These are phyloP conservation scores for Cercospora beticola DNA, from an alignment of 2,329 filamentous ascomycete genomes.

Conservation along the genomic window DNA sequence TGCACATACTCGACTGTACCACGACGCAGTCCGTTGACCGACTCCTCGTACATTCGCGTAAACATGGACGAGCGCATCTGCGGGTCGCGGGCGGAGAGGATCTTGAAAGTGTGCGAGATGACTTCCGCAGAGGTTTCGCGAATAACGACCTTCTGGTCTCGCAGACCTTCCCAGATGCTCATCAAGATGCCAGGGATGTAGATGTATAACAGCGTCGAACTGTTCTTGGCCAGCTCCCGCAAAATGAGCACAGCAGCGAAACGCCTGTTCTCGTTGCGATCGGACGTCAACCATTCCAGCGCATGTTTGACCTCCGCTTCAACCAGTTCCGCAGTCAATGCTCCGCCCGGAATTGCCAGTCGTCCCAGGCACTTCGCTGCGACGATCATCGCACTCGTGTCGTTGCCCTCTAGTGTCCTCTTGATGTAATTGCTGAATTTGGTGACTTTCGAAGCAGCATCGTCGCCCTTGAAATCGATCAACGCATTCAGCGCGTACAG, in stretches of 20 bases:
- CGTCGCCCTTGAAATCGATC: conserved; percentile 94
- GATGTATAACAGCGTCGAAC: conserved; percentile 90
- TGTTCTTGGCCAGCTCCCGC: conserved; percentile 85
- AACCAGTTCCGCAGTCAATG: conserved; percentile 90
- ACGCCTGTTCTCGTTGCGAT: conserved; percentile 86
- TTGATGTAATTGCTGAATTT: conserved; percentile 90
- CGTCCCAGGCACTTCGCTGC: conserved; percentile 87
- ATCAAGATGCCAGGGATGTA: conserved; percentile 96
- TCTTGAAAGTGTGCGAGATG: conserved; percentile 91
- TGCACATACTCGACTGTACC: conserved; percentile 86
- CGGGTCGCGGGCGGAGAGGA: conserved; percentile 89
- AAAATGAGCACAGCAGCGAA: conserved; percentile 92
- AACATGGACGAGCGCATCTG: conserved; percentile 86
- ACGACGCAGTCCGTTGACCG: conserved; percentile 73
- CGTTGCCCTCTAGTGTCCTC: conserved; percentile 83
- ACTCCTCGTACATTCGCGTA: conserved; percentile 84
- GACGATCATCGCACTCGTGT: conserved; percentile 84
- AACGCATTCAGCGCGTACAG: conserved; percentile 88
- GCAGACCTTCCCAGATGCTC: conserved; percentile 90
- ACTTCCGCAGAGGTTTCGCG: conserved; percentile 88
- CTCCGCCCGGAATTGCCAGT: conserved; percentile 87
- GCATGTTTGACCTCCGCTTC: conserved; percentile 96
- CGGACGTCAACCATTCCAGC: conserved; percentile 93
- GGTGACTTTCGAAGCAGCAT: conserved; percentile 88
- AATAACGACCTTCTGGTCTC: conserved; percentile 87